Conservation (phyloP, 352 stramenopile species). For the Globisporangium emineosum region DNA sequence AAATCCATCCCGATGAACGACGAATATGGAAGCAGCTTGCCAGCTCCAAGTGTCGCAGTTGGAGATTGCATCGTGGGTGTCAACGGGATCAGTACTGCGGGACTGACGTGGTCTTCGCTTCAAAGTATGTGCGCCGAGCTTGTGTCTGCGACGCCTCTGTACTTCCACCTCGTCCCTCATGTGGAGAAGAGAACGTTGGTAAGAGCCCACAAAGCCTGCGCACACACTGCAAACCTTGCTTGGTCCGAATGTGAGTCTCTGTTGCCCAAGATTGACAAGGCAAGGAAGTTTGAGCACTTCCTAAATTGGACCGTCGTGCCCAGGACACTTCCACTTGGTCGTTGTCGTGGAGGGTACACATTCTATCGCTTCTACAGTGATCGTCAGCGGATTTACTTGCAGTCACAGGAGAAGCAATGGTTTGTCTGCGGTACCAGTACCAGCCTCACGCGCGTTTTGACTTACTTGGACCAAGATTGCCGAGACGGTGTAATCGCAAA, state of each 20-base stretch:
- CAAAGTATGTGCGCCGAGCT: conserved; percentile 38
- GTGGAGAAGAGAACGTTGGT: conserved; percentile 27
- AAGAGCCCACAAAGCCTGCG: conserved; percentile 51
- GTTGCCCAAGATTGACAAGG: conserved; percentile 43
- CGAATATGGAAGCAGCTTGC: conserved; percentile 3
- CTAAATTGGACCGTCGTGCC: conserved; percentile 59
- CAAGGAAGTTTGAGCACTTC: conserved; percentile 54
- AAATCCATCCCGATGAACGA: conserved; percentile 17
- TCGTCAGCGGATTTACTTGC: conserved; percentile 44
- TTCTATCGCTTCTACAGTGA: conserved; percentile 76
- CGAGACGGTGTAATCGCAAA: conserved; percentile 26
- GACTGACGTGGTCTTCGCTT: conserved; percentile 43
- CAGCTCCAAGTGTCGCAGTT: conserved; percentile 24
- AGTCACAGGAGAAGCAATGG: conserved; percentile 52
- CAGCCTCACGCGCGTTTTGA: conserved; percentile 37
- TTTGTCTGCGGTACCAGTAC: conserved; percentile 24
- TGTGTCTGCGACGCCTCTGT: conserved; percentile 27
- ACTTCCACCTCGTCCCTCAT: conserved; percentile 47
- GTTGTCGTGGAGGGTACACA: conserved; percentile 40
- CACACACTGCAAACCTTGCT: conserved; percentile 60
- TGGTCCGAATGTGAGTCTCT: conserved; percentile 58
- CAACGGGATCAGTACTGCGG: conserved; percentile 47
- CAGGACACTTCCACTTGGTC: conserved; percentile 54
- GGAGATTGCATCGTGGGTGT: conserved; percentile 61
- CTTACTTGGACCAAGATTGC: conserved; percentile 47